Evolutionary conservation across 768 basidiomycete species (phyloP).

Genomic region (Agrocybe praecox): DNA sequence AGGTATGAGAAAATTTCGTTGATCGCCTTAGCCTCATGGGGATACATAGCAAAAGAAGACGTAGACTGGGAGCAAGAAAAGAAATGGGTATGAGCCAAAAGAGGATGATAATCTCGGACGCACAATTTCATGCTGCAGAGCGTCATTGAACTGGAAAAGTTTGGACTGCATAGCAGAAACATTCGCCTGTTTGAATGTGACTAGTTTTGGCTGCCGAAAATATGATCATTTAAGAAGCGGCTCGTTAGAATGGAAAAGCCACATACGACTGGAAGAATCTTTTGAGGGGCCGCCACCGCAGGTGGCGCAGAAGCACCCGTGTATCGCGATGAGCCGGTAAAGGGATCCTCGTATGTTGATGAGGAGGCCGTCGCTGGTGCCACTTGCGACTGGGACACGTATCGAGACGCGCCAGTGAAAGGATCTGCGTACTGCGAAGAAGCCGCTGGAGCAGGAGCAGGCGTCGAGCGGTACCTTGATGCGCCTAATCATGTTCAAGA

Average conservation of each 20-base stretch:
- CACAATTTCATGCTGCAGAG: constrained; percentile 69
- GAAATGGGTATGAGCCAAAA: neutral
- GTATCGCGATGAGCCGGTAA: constrained; percentile 68
- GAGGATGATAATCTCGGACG: constrained; percentile 23
- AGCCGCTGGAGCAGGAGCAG: constrained; percentile 28
- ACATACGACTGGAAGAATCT: constrained; percentile 56
- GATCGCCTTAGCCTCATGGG: constrained; percentile 57
- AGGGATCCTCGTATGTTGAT: constrained; percentile 27
- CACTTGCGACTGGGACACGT: constrained; percentile 41
- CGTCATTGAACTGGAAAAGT: constrained; percentile 73
- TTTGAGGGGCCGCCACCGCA: constrained; percentile 32
- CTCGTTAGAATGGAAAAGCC: neutral
- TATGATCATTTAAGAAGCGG: neutral
- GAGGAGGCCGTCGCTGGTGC: constrained; percentile 48
- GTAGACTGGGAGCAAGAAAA: constrained; percentile 53
- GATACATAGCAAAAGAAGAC: constrained; percentile 67
- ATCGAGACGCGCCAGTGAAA: constrained; percentile 72
- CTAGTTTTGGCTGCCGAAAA: constrained; percentile 51
- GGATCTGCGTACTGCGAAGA: constrained; percentile 59
- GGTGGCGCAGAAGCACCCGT: constrained; percentile 38
- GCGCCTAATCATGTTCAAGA: constrained; percentile 41
- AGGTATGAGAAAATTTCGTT: constrained; percentile 70
- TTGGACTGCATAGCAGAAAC: constrained; percentile 81
- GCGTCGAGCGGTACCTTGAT: constrained; percentile 57
- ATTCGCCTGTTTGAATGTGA: constrained; percentile 85